These are phyloP conservation scores for Lachancea quebecensis DNA, from an alignment of 805 yeast species.

Conservation along the genomic window DNA sequence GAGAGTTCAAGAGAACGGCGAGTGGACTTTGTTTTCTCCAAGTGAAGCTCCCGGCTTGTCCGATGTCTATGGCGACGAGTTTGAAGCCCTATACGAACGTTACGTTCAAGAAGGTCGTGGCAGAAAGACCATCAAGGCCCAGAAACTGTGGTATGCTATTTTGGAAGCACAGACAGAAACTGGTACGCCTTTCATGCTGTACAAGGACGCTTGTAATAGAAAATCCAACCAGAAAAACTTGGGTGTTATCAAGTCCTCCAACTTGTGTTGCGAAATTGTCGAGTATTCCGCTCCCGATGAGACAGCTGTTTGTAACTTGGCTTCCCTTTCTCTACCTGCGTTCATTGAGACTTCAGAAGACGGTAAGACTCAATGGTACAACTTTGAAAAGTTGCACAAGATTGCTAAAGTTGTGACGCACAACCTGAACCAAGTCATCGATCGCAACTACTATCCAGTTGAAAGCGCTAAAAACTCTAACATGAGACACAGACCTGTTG, in stretches of 20 bases:
- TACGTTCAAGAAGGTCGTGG: slow-evolving; percentile 71
- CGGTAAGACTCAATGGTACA: slow-evolving; percentile 44
- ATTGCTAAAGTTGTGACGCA: slow-evolving; percentile 70
- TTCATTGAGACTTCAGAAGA: slow-evolving; percentile 49
- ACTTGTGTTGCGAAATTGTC: slow-evolving; percentile 89
- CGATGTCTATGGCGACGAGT: slow-evolving; percentile 81
- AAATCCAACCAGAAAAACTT: slow-evolving; percentile 88
- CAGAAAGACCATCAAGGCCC: slow-evolving; percentile 66
- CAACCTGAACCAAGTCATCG: slow-evolving; percentile 78
- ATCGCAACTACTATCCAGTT: slow-evolving; percentile 79
- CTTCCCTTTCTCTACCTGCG: slow-evolving; percentile 82
- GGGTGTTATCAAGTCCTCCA: slow-evolving; percentile 89
- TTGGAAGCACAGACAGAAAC: slow-evolving; percentile 92
- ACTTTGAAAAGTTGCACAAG: slow-evolving; percentile 68
- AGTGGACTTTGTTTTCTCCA: slow-evolving; percentile 90
- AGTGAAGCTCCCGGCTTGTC: slow-evolving; percentile 79
- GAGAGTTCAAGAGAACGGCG: slow-evolving; percentile 68
- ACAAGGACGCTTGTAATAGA: slow-evolving; percentile 83
- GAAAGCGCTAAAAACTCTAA: slow-evolving; percentile 70
- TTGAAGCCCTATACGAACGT: slow-evolving; percentile 58
- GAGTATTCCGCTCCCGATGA: slow-evolving; percentile 90
- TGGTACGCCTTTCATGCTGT: slow-evolving; percentile 91
- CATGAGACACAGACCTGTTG: slow-evolving; percentile 82
- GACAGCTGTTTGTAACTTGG: slow-evolving; percentile 92
- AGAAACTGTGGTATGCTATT: slow-evolving; percentile 84